Conservation (phyloP, 495 filamentous ascomycete genomes). For the Hypoxylon trugodes region DNA sequence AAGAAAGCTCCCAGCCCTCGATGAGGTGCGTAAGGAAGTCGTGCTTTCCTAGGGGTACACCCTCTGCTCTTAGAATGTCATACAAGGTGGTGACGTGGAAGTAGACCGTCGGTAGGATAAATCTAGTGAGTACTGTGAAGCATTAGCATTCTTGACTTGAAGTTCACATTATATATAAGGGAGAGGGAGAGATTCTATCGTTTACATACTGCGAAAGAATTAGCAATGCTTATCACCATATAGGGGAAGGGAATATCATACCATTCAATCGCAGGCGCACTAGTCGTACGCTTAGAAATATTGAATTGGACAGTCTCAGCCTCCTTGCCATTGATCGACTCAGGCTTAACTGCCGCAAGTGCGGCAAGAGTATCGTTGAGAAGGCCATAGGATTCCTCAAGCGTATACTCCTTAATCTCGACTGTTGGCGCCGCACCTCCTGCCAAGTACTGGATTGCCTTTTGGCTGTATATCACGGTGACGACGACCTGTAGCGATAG, state of each 20-base stretch:
- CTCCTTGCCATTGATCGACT: slow-evolving; percentile 49
- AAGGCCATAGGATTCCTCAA: slow-evolving; percentile 29
- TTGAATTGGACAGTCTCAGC: slow-evolving; percentile 43
- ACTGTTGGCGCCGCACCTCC: slow-evolving; percentile 3
- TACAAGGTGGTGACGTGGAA: slow-evolving; percentile 68
- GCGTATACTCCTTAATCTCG: neutral
- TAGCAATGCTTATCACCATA: slow-evolving; percentile 1
- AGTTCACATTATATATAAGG: neutral
- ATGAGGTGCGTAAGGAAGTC: slow-evolving; percentile 57
- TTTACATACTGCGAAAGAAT: slow-evolving; percentile 14
- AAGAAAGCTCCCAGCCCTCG: neutral
- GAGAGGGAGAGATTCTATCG: slow-evolving; percentile 3
- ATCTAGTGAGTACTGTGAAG: slow-evolving; percentile 44
- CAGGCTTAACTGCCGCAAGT: slow-evolving; percentile 49
- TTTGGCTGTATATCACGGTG: slow-evolving; percentile 42
- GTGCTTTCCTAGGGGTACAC: slow-evolving; percentile 64
- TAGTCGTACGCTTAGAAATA: slow-evolving; percentile 18
- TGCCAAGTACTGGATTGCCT: slow-evolving; percentile 15
- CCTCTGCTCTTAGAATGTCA: slow-evolving; percentile 62
- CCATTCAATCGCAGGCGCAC: slow-evolving; percentile 24
- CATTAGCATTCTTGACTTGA: neutral
- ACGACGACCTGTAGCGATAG: slow-evolving; percentile 57
- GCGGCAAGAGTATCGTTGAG: slow-evolving; percentile 34
- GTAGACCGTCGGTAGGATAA: slow-evolving; percentile 62
- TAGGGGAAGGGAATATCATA: neutral